Percentiles rank a stretch among this genome's conserved stretches.
phyloP scores from a whole-genome alignment of 2,329 filamentous ascomycete genomes.

The Biscogniauxia marginata region DNA sequence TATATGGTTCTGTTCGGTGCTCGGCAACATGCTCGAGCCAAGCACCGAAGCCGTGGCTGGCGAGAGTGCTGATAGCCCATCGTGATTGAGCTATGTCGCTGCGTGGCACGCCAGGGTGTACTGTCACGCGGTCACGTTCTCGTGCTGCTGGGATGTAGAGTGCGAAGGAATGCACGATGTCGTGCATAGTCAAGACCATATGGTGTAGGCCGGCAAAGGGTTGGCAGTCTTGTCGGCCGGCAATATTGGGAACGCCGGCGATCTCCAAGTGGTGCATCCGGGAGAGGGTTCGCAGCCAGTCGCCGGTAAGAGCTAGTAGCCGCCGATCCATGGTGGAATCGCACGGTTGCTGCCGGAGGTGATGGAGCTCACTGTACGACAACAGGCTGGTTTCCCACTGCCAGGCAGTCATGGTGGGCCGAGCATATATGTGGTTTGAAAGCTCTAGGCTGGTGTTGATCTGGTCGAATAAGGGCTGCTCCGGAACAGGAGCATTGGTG shows the following conservation, averaged over 20 bases:
- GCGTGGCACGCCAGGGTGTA: not conserved
- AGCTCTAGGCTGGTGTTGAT: too few species aligned
- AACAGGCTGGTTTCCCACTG: not conserved
- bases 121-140: not conserved
- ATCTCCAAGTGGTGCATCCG: not conserved
- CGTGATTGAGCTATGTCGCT: slow-evolving; percentile 9
- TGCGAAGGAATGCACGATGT: not conserved
- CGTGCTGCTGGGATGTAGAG: not conserved
- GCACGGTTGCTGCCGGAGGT: too few species aligned
- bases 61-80: not conserved
- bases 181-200: too few species aligned
- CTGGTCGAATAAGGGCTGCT: too few species aligned
- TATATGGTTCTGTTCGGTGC: not conserved
- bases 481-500: too few species aligned
- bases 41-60: not conserved
- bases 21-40: not conserved
- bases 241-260: too few species aligned
- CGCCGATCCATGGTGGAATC: not conserved
- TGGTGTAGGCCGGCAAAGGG: too few species aligned
- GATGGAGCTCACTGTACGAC: not conserved
- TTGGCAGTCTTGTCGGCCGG: too few species aligned
- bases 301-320: not conserved
- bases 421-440: too few species aligned
- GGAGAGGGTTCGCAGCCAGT: not conserved
- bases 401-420: too few species aligned